Evolutionary conservation across 2,329 filamentous ascomycete species (phyloP).

Genomic region (Truncatella angustata): DNA sequence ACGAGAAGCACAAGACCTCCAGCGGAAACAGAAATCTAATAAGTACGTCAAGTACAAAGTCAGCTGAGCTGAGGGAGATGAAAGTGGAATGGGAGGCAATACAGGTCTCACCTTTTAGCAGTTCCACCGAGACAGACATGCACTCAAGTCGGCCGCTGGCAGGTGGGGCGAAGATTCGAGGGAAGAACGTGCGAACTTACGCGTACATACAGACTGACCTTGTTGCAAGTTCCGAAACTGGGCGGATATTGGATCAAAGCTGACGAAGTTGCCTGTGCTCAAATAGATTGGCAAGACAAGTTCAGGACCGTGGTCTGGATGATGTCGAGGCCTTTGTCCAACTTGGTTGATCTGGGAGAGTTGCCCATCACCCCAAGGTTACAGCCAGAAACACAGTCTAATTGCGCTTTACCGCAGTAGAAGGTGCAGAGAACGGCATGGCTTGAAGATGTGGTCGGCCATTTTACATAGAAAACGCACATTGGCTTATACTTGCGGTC

Average conservation of each 20-base stretch:
- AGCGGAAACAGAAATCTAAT: no score
- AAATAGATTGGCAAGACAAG: not conserved
- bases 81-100: not conserved
- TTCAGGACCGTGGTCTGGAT: no score
- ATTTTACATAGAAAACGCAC: no score
- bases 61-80: not conserved
- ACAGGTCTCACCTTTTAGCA: not conserved
- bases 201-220: no score
- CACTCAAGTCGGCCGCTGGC: not conserved
- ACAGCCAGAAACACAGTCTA: not conserved
- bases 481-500: no score
- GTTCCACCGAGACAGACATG: not conserved
- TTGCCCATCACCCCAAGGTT: not conserved
- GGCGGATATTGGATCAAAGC: not conserved
- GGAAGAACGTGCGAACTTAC: not conserved
- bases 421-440: no score
- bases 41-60: not conserved
- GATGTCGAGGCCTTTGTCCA: no score
- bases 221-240: not conserved
- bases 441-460: no score
- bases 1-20: not conserved
- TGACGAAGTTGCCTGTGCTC: not conserved
- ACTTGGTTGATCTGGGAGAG: not conserved
- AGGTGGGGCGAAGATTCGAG: conserved; percentile 1
- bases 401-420: no score